A percentile compares a stretch with the other conserved stretches of the same genome.
phyloP scores from a whole-genome alignment of 2,329 filamentous ascomycete species.

The Talaromyces amestolkiae region DNA sequence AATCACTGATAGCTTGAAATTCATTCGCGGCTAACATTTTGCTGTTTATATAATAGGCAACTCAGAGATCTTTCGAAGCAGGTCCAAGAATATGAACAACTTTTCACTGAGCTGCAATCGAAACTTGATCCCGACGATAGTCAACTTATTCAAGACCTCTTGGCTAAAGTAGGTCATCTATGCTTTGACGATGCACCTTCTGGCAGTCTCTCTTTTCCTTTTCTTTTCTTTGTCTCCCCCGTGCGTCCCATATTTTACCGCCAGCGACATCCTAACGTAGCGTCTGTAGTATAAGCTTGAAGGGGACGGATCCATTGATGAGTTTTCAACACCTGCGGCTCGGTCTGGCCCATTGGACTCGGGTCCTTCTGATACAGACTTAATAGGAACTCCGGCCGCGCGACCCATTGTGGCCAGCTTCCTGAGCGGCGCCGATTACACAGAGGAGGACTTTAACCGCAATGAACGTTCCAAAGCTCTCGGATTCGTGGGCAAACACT shows the following conservation, averaged over 20 bases:
- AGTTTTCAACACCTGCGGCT: slow-evolving; percentile 17
- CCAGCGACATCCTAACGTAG: slow-evolving; percentile 19
- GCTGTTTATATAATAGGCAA: slow-evolving; percentile 29
- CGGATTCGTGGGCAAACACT: slow-evolving; percentile 47
- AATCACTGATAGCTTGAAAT: background rate
- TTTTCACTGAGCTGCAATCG: slow-evolving; percentile 35
- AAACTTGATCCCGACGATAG: slow-evolving; percentile 34
- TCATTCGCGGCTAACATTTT: background rate
- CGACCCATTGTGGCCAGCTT: slow-evolving; percentile 29
- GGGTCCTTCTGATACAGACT: slow-evolving; percentile 20
- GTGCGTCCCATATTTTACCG: background rate
- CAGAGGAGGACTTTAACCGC: slow-evolving; percentile 45
- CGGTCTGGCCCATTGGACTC: slow-evolving; percentile 20
- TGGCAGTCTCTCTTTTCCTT: background rate
- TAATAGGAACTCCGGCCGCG: slow-evolving; percentile 23
- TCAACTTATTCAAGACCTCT: slow-evolving; percentile 33
- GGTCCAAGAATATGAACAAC: slow-evolving; percentile 35
- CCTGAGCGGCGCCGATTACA: slow-evolving; percentile 39
- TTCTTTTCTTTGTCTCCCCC: background rate
- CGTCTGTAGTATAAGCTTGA: slow-evolving; percentile 19
- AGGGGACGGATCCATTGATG: slow-evolving; percentile 11
- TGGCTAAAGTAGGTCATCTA: slow-evolving; percentile 34
- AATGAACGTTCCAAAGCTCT: slow-evolving; percentile 38
- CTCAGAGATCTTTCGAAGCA: slow-evolving; percentile 39
- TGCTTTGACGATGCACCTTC: background rate